Percentiles rank a stretch among this genome's conserved stretches.
Conservation (phyloP, 108 stramenopile species). For the Skeletonema grethae region DNA sequence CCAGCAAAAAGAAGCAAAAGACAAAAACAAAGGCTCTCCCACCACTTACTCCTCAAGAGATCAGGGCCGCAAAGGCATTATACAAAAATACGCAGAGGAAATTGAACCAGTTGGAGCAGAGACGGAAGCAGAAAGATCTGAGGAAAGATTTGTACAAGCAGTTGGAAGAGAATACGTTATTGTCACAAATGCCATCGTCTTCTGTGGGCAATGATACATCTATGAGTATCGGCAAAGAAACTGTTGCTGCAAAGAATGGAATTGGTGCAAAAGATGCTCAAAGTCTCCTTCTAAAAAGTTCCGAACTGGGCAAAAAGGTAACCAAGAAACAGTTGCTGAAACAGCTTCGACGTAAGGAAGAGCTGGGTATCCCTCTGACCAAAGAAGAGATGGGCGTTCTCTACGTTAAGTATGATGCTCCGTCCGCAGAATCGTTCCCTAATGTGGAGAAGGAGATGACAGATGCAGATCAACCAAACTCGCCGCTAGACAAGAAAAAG, state of each 20-base stretch:
- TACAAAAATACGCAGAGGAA: slow-evolving; percentile 77
- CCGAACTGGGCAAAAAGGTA: slow-evolving; percentile 51
- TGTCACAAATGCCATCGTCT: slow-evolving; percentile 11
- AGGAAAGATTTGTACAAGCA: slow-evolving; percentile 66
- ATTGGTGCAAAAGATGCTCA: slow-evolving; percentile 31
- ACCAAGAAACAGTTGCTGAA: slow-evolving; percentile 79
- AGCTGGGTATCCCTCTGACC: slow-evolving; percentile 64
- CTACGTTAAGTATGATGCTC: slow-evolving; percentile 54
- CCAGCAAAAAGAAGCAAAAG: slow-evolving; percentile 53
- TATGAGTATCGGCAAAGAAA: background rate
- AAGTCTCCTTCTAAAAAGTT: slow-evolving; percentile 37
- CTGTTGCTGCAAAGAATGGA: slow-evolving; percentile 21
- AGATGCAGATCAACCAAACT: slow-evolving; percentile 4
- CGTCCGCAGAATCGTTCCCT: slow-evolving; percentile 11
- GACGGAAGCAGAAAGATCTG: slow-evolving; percentile 66
- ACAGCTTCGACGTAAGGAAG: slow-evolving; percentile 66
- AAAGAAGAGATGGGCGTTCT: slow-evolving; percentile 73
- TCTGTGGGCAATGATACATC: slow-evolving; percentile 6
- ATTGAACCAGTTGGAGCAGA: slow-evolving; percentile 65
- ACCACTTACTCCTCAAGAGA: slow-evolving; percentile 75
- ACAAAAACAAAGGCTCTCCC: slow-evolving; percentile 34
- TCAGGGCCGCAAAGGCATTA: slow-evolving; percentile 64
- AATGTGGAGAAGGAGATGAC: background rate
- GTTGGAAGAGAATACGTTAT: slow-evolving; percentile 53
- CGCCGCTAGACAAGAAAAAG: slow-evolving; percentile 1